These are phyloP conservation scores for Paecilomyces sp. DNA, from an alignment of 2,329 filamentous ascomycete species.

Conservation along the genomic window DNA sequence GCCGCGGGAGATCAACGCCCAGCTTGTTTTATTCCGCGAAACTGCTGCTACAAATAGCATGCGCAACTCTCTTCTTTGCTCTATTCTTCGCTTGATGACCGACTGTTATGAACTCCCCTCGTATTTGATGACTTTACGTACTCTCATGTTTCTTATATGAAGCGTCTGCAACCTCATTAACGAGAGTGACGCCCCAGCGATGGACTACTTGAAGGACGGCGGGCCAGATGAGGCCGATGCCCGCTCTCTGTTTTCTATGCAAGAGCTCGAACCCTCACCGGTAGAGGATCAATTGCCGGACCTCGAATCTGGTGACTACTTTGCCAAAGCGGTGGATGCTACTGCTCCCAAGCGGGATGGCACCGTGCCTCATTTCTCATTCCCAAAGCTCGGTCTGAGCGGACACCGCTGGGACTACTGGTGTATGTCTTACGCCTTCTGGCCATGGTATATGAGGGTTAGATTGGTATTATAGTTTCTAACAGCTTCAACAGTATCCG, in stretches of 20 bases:
- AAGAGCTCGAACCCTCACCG: slow-evolving; percentile 74
- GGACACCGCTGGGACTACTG: slow-evolving; percentile 70
- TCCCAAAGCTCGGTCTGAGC: slow-evolving; percentile 48
- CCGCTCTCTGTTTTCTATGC: slow-evolving; percentile 56
- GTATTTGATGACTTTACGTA: neutral
- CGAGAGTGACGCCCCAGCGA: neutral
- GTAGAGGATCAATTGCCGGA: slow-evolving; percentile 53
- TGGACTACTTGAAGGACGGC: slow-evolving; percentile 2
- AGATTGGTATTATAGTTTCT: neutral
- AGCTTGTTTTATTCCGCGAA: neutral
- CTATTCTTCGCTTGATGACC: neutral
- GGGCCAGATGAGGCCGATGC: slow-evolving; percentile 23
- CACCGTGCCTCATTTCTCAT: slow-evolving; percentile 11
- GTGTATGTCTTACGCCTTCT: slow-evolving; percentile 44
- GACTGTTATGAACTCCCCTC: neutral
- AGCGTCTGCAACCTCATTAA: neutral
- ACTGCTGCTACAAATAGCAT: neutral
- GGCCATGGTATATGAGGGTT: neutral
- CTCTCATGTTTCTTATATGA: neutral
- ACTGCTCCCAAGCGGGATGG: slow-evolving; percentile 3
- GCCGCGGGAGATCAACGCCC: neutral
- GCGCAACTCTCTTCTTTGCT: neutral
- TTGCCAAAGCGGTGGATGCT: slow-evolving; percentile 16
- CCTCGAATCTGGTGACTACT: slow-evolving; percentile 46
- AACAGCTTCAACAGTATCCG: slow-evolving; percentile 49